Conservation (phyloP, 2,329 filamentous ascomycete genomes). For the Fonsecaea erecta region DNA sequence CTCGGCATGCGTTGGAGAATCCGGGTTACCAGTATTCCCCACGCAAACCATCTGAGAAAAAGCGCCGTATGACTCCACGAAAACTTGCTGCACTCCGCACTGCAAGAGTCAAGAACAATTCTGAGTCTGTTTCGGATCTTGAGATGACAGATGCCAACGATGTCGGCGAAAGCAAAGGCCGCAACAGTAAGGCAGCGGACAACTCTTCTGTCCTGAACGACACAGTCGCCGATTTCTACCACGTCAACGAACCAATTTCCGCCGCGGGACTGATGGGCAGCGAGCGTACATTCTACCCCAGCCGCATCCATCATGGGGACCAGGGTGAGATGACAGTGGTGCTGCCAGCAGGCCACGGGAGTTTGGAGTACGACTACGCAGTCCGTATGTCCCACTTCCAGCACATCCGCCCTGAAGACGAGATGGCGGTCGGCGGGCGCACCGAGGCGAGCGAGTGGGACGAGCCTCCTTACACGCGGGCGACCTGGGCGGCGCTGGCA, state of each 20-base stretch:
- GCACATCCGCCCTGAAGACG: neutral
- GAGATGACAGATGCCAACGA: constrained; percentile 9
- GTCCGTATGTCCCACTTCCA: neutral
- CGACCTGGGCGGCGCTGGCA: neutral
- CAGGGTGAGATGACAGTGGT: constrained; percentile 8
- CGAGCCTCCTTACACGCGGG: neutral
- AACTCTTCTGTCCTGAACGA: neutral
- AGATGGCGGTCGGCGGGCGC: neutral
- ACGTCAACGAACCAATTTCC: neutral
- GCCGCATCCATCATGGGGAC: neutral
- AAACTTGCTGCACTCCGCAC: constrained; percentile 36
- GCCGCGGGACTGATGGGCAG: neutral
- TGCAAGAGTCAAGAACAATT: constrained; percentile 4
- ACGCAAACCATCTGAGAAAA: constrained; percentile 53
- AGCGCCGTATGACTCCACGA: constrained; percentile 49
- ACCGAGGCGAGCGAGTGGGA: neutral
- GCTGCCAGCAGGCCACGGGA: constrained; percentile 6
- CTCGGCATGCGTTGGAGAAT: constrained; percentile 47
- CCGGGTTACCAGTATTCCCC: constrained; percentile 54
- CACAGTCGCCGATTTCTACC: neutral
- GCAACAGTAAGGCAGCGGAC: neutral
- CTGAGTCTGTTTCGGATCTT: constrained; percentile 7
- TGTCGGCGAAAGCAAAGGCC: neutral
- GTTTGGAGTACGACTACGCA: constrained; percentile 12
- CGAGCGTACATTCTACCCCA: neutral